A percentile compares a stretch with the other conserved stretches of the same genome.
phyloP scores from a whole-genome alignment of 2,329 filamentous ascomycete species.

The Dactylonectria estremocensis region DNA sequence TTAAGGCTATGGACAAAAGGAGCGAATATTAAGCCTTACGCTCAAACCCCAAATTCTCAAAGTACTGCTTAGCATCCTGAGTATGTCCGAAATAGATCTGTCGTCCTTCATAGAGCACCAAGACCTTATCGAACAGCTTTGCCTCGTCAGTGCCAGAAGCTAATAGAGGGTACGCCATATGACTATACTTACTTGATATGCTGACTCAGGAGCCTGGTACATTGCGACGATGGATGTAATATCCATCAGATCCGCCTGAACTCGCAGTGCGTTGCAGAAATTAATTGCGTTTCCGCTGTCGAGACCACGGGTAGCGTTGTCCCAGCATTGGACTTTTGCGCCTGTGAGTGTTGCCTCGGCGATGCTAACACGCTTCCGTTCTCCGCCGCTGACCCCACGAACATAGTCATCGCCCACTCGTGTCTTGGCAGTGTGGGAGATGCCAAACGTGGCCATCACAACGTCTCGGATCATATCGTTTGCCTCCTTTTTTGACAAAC shows the following conservation, averaged over 20 bases:
- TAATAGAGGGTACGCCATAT: neutral
- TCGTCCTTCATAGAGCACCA: conserved; percentile 76
- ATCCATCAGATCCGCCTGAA: conserved; percentile 36
- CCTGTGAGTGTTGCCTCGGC: conserved; percentile 39
- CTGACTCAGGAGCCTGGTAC: conserved; percentile 41
- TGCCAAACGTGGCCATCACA: conserved; percentile 74
- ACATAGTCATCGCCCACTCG: conserved; percentile 40
- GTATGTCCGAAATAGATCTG: conserved; percentile 76
- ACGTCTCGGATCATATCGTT: conserved; percentile 58
- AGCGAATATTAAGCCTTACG: conserved; percentile 49
- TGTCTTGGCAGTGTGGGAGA: conserved; percentile 38
- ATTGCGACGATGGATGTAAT: conserved; percentile 36
- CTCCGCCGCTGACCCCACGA: conserved; percentile 38
- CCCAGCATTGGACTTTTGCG: conserved; percentile 38
- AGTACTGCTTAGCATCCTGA: conserved; percentile 70
- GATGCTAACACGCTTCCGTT: conserved; percentile 78
- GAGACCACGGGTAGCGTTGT: conserved; percentile 39
- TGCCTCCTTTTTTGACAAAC: neutral
- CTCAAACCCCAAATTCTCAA: conserved; percentile 72
- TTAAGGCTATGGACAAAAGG: neutral
- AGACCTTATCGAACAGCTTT: conserved; percentile 72
- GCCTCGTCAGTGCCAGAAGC: neutral
- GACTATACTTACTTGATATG: conserved; percentile 29
- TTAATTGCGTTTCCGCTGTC: conserved; percentile 37
- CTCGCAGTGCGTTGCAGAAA: conserved; percentile 29